Conservation (phyloP, 805 yeast genomes). For the Barnettozyma salicaria region DNA sequence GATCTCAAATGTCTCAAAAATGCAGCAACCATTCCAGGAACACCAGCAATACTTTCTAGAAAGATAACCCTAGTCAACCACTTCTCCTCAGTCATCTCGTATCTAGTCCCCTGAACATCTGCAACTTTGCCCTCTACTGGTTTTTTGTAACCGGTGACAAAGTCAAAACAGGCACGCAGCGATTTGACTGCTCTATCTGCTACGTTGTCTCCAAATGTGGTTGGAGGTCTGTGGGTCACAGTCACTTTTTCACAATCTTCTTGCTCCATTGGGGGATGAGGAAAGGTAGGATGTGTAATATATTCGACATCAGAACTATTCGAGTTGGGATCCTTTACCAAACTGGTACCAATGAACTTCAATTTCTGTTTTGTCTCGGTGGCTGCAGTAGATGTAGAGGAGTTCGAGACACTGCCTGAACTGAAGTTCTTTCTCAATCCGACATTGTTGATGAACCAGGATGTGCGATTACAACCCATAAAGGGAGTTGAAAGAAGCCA, state of each 20-base stretch:
- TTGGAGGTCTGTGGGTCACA: constrained; percentile 48
- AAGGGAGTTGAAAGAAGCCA: no score
- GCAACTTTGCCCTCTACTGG: constrained; percentile 36
- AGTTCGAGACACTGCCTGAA: no score
- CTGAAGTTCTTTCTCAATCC: background rate
- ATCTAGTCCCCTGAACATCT: constrained; percentile 31
- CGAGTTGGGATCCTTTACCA: background rate
- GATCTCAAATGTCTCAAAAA: constrained; percentile 65
- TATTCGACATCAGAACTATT: background rate
- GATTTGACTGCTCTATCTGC: constrained; percentile 43
- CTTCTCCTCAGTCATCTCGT: constrained; percentile 52
- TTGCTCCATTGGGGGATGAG: constrained; percentile 37
- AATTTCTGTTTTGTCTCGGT: background rate
- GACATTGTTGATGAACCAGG: no score
- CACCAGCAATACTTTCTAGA: constrained; percentile 69
- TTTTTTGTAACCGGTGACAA: constrained; percentile 58
- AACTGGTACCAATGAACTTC: constrained; percentile 2
- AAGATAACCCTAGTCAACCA: constrained; percentile 62
- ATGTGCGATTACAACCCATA: no score
- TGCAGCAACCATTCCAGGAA: constrained; percentile 76
- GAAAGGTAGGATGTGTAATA: constrained; percentile 31
- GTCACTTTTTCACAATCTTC: constrained; percentile 37
- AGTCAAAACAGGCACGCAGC: constrained; percentile 49
- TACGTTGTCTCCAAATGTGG: constrained; percentile 41
- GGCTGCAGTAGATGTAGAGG: background rate